These are phyloP conservation scores for Botrytis sinoallii DNA, from an alignment of 2,329 filamentous ascomycete genomes.

Conservation along the genomic window DNA sequence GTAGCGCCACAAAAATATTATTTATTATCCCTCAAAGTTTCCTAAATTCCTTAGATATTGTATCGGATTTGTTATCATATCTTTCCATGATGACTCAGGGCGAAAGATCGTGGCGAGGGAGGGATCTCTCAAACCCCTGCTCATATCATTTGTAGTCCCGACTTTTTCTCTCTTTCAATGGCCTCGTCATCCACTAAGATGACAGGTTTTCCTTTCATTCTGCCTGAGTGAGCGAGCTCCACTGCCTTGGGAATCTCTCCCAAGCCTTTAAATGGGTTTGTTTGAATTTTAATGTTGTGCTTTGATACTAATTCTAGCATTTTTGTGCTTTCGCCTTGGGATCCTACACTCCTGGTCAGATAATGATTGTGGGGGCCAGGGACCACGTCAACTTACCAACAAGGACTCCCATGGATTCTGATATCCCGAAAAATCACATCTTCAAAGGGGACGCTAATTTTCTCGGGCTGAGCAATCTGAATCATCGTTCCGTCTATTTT, in stretches of 20 bases:
- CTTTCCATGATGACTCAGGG: background rate
- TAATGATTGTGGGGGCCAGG: constrained; percentile 12
- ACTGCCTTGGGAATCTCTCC: constrained; percentile 50
- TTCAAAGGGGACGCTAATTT: constrained; percentile 41
- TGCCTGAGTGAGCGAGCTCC: constrained; percentile 49
- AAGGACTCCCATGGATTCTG: constrained; percentile 46
- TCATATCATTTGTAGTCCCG: constrained; percentile 26
- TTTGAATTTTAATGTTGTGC: constrained; percentile 48
- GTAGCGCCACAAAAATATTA: background rate
- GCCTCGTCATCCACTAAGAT: constrained; percentile 48
- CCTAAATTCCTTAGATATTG: background rate
- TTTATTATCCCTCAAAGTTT: background rate
- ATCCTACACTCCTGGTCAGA: constrained; percentile 35
- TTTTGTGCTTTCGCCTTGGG: constrained; percentile 43
- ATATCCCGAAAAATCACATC: constrained; percentile 55
- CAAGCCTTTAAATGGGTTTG: constrained; percentile 51
- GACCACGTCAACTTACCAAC: constrained; percentile 24
- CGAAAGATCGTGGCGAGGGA: background rate
- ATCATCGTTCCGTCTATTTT: constrained; percentile 46
- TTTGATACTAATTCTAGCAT: constrained; percentile 49
- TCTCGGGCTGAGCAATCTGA: constrained; percentile 53
- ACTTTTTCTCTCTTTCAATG: constrained; percentile 30
- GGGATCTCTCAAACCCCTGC: background rate
- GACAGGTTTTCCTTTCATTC: constrained; percentile 53
- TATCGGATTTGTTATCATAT: background rate